These are phyloP conservation scores for cucumber (Cucumis sativus) DNA, from an alignment of 306 rosid genomes.

Conservation along the genomic window Cucumber_9930_V3 NC_026661.2:11399501-11400000, in stretches of 20 bases:
- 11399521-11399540: conserved; percentile 69
- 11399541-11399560: conserved; percentile 73
- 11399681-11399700: conserved; percentile 83
- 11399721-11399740: conserved; percentile 57
- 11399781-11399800: conserved; percentile 59
- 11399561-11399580: conserved; percentile 72
- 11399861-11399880: conserved; percentile 19
- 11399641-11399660: conserved; percentile 78
- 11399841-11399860: conserved; percentile 71
- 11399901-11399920: conserved; percentile 48
- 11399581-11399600: conserved; percentile 75
- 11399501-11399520: conserved; percentile 52
- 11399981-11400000: conserved; percentile 46
- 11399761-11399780: conserved; percentile 65
- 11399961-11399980: conserved; percentile 48
- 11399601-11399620: conserved; percentile 94
- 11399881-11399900: conserved; percentile 43
- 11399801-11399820: conserved; percentile 49
- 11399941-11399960: conserved; percentile 70
- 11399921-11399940: conserved; percentile 58
- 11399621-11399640: conserved; percentile 38
- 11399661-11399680: conserved; percentile 83
- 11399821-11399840: conserved; percentile 49
- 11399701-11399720: conserved; percentile 55
- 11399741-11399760: conserved; percentile 78